Evolutionary conservation across 306 rosid genomes (phyloP).

Genomic region (Castanea sativa): DNA sequence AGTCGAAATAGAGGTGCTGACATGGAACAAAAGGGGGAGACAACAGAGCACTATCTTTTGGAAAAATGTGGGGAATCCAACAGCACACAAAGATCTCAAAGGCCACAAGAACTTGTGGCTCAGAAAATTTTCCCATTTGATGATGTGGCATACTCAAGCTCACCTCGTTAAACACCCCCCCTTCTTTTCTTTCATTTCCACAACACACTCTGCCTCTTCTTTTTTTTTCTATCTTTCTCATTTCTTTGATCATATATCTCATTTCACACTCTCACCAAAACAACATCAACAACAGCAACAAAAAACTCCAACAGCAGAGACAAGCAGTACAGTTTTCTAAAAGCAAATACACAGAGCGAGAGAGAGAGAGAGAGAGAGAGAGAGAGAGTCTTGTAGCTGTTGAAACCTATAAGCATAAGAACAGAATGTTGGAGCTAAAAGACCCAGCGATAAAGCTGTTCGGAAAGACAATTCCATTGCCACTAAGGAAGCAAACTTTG

Average conservation of each 20-base stretch:
- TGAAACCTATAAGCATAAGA: not conserved
- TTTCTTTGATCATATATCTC: not conserved
- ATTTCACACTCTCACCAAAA: constrained; percentile 13
- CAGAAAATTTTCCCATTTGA: constrained; percentile 38
- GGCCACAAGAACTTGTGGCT: constrained; percentile 90
- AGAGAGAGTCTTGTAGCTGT: constrained; percentile 1
- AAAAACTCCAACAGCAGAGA: not conserved
- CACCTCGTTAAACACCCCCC: constrained; percentile 19
- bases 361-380: not conserved
- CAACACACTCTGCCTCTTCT: not conserved
- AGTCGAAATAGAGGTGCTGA: constrained; percentile 27
- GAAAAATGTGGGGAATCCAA: constrained; percentile 65
- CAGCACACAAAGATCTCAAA: constrained; percentile 65
- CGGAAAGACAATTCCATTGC: constrained; percentile 71
- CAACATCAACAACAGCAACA: not conserved
- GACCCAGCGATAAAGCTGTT: constrained; percentile 68
- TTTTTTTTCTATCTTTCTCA: not conserved
- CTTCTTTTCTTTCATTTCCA: not conserved
- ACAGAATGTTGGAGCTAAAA: constrained; percentile 59
- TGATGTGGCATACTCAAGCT: constrained; percentile 57
- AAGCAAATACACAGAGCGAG: constrained; percentile 4
- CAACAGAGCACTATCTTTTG: constrained; percentile 57
- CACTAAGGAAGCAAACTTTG: constrained; percentile 21
- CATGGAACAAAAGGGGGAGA: constrained; percentile 42
- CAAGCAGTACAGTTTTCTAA: not conserved